These are phyloP conservation scores for Venturiaceae sp. DNA, from an alignment of 2,329 filamentous ascomycete species.

Conservation along the genomic window DNA sequence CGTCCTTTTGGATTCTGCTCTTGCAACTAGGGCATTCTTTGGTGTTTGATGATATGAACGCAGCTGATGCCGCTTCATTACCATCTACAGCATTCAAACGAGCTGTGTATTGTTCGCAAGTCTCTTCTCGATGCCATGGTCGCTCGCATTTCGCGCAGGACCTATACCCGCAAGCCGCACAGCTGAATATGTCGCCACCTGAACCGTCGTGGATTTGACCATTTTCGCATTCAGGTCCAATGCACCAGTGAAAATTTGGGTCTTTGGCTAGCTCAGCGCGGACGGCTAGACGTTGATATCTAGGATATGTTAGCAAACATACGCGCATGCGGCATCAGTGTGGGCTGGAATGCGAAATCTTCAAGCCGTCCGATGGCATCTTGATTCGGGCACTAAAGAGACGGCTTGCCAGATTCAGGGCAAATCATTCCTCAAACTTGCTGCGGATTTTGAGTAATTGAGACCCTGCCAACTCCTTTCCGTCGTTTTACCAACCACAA, in stretches of 20 bases:
- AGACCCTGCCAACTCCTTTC: too few species aligned
- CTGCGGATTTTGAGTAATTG: too few species aligned
- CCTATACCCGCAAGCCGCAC: background rate
- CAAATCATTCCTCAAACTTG: background rate
- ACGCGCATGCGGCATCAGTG: too few species aligned
- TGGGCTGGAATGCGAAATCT: too few species aligned
- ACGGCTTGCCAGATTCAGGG: background rate
- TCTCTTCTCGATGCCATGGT: slow-evolving; percentile 3
- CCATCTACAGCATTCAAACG: background rate
- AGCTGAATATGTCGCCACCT: background rate
- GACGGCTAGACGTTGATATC: slow-evolving; percentile 1
- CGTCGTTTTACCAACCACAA: too few species aligned
- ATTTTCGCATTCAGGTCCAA: background rate
- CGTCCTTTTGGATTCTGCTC: slow-evolving; percentile 1
- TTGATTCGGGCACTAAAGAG: background rate
- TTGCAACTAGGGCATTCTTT: slow-evolving; percentile 1
- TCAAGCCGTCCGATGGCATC: too few species aligned
- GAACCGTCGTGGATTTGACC: slow-evolving; percentile 1
- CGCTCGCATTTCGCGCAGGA: slow-evolving; percentile 1
- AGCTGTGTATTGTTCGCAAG: slow-evolving; percentile 1
- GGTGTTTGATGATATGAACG: background rate
- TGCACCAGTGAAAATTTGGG: background rate
- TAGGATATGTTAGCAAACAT: background rate
- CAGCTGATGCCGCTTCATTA: background rate
- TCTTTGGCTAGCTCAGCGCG: background rate